phyloP scores from a whole-genome alignment of 768 basidiomycete genomes.

The Scleroderma bovista region DNA sequence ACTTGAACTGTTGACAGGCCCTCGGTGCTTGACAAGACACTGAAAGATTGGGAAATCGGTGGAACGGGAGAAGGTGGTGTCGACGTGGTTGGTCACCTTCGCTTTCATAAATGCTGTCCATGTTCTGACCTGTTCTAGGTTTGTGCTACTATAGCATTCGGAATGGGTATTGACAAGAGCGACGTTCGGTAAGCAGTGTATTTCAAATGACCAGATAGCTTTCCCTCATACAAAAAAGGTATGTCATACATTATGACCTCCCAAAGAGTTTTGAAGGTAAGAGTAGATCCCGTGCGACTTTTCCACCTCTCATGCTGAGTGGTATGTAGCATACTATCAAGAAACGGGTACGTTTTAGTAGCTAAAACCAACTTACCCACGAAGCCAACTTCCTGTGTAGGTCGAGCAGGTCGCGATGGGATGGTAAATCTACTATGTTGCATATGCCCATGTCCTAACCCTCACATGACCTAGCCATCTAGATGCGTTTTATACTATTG shows the following conservation, averaged over 20 bases:
- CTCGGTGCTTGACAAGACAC: conserved; percentile 43
- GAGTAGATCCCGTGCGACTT: background rate
- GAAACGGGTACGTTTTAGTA: conserved; percentile 58
- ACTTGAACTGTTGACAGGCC: conserved; percentile 28
- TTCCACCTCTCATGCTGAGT: background rate
- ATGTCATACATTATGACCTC: conserved; percentile 77
- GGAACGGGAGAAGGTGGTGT: conserved; percentile 47
- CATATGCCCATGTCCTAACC: background rate
- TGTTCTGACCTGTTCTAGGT: conserved; percentile 37
- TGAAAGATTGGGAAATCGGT: conserved; percentile 57
- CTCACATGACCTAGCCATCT: conserved; percentile 44
- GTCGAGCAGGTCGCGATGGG: conserved; percentile 77
- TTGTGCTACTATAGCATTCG: conserved; percentile 79
- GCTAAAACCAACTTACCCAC: background rate
- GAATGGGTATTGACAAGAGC: conserved; percentile 81
- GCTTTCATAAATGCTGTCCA: background rate
- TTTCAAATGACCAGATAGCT: conserved; percentile 10
- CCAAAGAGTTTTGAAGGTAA: conserved; percentile 81
- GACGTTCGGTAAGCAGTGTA: conserved; percentile 52
- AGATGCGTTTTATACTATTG: conserved; percentile 84
- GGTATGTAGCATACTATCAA: conserved; percentile 68
- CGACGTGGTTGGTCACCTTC: conserved; percentile 49
- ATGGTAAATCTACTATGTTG: conserved; percentile 36
- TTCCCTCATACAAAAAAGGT: conserved; percentile 30
- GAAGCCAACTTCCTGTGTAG: conserved; percentile 30